Percentiles rank a stretch among this genome's conserved stretches.
Evolutionary conservation across 208 protist species (phyloP).

Genomic region (Trypanosoma melophagium): DNA sequence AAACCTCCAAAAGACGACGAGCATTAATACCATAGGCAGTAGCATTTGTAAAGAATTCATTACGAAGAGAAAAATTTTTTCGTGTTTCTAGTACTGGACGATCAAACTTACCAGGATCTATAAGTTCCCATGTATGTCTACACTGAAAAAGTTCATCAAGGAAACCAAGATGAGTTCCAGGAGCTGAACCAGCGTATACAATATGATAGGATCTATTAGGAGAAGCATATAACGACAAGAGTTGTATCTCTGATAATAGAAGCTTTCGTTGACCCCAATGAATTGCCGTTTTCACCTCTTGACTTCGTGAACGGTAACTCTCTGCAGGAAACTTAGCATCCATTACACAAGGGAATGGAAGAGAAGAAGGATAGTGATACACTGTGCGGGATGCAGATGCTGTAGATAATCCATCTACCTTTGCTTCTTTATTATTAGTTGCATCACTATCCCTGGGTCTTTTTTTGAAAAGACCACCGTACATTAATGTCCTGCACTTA

Average conservation of each 20-base stretch:
- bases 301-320: slow-evolving; percentile 79
- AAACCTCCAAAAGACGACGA: slow-evolving; percentile 61
- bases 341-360: slow-evolving; percentile 75
- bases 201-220: slow-evolving; percentile 85
- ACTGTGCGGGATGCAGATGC: slow-evolving; percentile 28
- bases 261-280: slow-evolving; percentile 97
- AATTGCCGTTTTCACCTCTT: slow-evolving; percentile 86
- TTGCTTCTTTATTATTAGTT: not conserved
- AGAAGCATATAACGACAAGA: slow-evolving; percentile 83
- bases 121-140: slow-evolving; percentile 90
- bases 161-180: slow-evolving; percentile 92
- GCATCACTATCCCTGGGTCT: slow-evolving; percentile 17
- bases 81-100: slow-evolving; percentile 48
- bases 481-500: slow-evolving; percentile 18
- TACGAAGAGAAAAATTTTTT: slow-evolving; percentile 82
- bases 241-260: slow-evolving; percentile 94
- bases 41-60: slow-evolving; percentile 94
- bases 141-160: slow-evolving; percentile 86
- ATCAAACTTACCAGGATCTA: slow-evolving; percentile 94
- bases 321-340: slow-evolving; percentile 67
- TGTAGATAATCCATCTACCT: not conserved
- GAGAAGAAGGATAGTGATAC: slow-evolving; percentile 77
- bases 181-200: slow-evolving; percentile 94
- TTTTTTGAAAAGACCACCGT: slow-evolving; percentile 36
- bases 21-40: slow-evolving; percentile 90